Conservation (phyloP, 2,329 filamentous ascomycete species). For the Clarireedia sp. region DNA sequence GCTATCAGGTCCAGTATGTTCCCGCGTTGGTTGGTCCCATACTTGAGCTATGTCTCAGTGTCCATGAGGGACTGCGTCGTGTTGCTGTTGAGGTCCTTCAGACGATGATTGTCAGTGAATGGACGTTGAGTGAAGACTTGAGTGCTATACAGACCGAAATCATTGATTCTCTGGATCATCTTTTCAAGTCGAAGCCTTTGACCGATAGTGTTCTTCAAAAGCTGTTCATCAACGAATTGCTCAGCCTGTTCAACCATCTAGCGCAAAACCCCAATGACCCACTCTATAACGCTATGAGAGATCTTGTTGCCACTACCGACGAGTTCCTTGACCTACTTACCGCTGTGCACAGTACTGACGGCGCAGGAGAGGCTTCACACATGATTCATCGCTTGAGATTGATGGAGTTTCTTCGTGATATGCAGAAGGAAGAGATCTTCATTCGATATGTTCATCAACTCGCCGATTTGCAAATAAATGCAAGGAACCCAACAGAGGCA, state of each 20-base stretch:
- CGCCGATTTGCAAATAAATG: constrained; percentile 65
- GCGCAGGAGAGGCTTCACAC: constrained; percentile 64
- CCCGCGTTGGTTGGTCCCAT: constrained; percentile 85
- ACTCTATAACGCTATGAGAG: constrained; percentile 67
- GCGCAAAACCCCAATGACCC: constrained; percentile 59
- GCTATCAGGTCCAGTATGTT: constrained; percentile 97
- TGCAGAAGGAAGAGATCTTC: constrained; percentile 96
- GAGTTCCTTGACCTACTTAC: constrained; percentile 87
- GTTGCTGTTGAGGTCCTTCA: constrained; percentile 91
- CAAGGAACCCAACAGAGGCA: constrained; percentile 77
- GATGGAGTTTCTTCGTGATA: constrained; percentile 94
- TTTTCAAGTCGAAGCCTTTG: constrained; percentile 83
- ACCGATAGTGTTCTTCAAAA: constrained; percentile 89
- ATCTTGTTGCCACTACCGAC: constrained; percentile 76
- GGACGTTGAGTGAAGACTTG: constrained; percentile 89
- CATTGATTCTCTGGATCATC: constrained; percentile 82
- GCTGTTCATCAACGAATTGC: constrained; percentile 78
- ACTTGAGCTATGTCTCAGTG: constrained; percentile 87
- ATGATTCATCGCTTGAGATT: constrained; percentile 83
- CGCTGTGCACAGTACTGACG: constrained; percentile 74
- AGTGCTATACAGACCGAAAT: constrained; percentile 90
- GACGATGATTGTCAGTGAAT: constrained; percentile 98
- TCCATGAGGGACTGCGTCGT: constrained; percentile 81
- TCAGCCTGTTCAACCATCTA: constrained; percentile 70
- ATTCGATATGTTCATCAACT: constrained; percentile 93